Evolutionary conservation across 148 eudicot genomes (phyloP).

Genomic region (Rhododendron simsii): DNA sequence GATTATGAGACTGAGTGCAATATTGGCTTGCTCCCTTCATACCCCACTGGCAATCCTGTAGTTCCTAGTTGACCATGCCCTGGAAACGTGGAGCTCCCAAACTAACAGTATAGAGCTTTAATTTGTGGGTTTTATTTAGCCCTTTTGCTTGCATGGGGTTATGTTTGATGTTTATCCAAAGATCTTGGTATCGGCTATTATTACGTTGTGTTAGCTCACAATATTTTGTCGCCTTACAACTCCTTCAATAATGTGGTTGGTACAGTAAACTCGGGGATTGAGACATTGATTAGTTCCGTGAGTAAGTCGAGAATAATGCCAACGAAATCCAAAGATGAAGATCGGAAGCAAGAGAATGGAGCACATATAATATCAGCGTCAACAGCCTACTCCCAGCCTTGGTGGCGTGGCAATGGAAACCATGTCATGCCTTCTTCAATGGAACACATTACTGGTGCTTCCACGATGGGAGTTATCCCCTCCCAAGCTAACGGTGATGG

Average conservation of each 20-base stretch:
- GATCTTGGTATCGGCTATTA: background rate
- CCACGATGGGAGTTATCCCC: constrained; percentile 21
- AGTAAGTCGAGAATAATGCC: constrained; percentile 40
- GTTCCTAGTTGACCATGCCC: background rate
- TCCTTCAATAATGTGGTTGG: background rate
- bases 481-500: constrained; percentile 29
- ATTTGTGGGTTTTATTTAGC: background rate
- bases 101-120: background rate
- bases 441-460: constrained; percentile 27
- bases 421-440: constrained; percentile 28
- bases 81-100: background rate
- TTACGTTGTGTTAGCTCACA: background rate
- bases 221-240: background rate
- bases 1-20: background rate
- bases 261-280: constrained; percentile 5
- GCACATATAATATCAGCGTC: constrained; percentile 20
- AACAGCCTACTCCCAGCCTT: constrained; percentile 42
- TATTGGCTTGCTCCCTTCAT: background rate
- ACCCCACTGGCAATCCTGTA: background rate
- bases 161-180: background rate
- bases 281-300: background rate
- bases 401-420: constrained; percentile 56
- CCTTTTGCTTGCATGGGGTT: background rate
- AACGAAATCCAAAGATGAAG: constrained; percentile 29
- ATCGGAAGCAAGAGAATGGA: constrained; percentile 18